Evolutionary conservation across 805 yeast species (phyloP).

Genomic region (Suhomyces xylopsoci): DNA sequence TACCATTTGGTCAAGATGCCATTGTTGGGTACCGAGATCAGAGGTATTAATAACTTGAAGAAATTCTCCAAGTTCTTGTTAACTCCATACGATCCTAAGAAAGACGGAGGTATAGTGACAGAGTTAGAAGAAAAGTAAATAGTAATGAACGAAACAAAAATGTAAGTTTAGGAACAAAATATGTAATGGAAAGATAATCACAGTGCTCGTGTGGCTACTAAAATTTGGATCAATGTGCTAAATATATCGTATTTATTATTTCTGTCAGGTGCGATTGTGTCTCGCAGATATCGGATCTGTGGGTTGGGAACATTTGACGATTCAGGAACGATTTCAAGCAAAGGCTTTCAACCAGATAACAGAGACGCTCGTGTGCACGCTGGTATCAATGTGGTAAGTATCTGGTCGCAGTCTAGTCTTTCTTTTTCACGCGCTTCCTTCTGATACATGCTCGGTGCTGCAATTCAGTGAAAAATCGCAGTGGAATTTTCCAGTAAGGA

Average conservation of each 20-base stretch:
- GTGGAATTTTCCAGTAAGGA: neutral
- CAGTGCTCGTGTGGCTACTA: neutral
- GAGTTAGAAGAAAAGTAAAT: slow-evolving; percentile 49
- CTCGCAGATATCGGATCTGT: neutral
- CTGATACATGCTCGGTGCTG: neutral
- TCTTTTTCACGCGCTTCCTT: neutral
- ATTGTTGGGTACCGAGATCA: slow-evolving; percentile 86
- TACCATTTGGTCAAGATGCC: slow-evolving; percentile 97
- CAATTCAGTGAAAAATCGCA: neutral
- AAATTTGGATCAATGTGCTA: neutral
- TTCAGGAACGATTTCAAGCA: neutral
- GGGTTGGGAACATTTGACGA: neutral
- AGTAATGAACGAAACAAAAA: neutral
- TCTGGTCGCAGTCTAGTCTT: neutral
- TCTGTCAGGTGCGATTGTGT: neutral
- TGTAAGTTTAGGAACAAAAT: too few relatives aligned
- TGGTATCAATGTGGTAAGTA: neutral
- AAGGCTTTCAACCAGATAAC: neutral
- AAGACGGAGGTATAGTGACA: slow-evolving; percentile 51
- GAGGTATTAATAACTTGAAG: slow-evolving; percentile 85
- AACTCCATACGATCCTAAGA: slow-evolving; percentile 69
- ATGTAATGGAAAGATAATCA: neutral
- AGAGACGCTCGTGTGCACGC: neutral
- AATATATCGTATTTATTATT: neutral
- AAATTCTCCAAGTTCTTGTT: slow-evolving; percentile 79